phyloP scores from a whole-genome alignment of 2,329 filamentous ascomycete species.

The Phaeoacremonium minimum region DNA sequence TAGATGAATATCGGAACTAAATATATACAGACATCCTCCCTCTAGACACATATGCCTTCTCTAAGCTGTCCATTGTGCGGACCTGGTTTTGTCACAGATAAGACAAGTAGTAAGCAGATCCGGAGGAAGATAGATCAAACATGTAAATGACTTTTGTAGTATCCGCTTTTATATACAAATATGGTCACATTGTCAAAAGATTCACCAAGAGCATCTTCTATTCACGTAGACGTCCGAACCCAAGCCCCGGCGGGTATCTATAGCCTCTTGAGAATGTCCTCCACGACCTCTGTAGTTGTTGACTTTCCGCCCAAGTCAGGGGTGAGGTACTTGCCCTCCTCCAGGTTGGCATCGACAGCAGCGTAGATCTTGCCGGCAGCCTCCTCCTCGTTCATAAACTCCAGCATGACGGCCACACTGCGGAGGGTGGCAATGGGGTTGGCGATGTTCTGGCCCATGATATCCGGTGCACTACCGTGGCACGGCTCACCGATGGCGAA shows the following conservation, averaged over 20 bases:
- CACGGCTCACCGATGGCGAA: constrained; percentile 98
- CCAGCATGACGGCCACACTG: constrained; percentile 89
- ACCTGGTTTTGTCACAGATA: no score
- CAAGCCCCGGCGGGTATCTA: constrained; percentile 42
- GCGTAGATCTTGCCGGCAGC: constrained; percentile 88
- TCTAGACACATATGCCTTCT: no score
- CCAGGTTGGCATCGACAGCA: constrained; percentile 86
- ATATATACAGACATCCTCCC: background rate
- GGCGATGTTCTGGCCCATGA: constrained; percentile 85
- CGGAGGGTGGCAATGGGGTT: constrained; percentile 95
- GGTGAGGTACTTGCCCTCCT: constrained; percentile 75
- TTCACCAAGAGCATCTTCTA: no score
- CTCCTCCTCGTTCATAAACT: constrained; percentile 84
- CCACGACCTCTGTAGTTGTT: constrained; percentile 78
- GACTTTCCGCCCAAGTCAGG: constrained; percentile 89
- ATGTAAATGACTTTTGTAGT: no score
- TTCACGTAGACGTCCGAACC: no score
- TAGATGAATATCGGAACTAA: background rate
- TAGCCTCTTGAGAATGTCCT: constrained; percentile 80
- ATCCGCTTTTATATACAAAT: no score
- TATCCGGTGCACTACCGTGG: constrained; percentile 94
- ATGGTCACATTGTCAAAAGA: no score
- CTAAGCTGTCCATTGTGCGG: no score
- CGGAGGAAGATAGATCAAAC: no score
- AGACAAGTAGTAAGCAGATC: no score